These are phyloP conservation scores for Cyclotella sp. DNA, from an alignment of 108 stramenopile genomes.

Conservation along the genomic window DNA sequence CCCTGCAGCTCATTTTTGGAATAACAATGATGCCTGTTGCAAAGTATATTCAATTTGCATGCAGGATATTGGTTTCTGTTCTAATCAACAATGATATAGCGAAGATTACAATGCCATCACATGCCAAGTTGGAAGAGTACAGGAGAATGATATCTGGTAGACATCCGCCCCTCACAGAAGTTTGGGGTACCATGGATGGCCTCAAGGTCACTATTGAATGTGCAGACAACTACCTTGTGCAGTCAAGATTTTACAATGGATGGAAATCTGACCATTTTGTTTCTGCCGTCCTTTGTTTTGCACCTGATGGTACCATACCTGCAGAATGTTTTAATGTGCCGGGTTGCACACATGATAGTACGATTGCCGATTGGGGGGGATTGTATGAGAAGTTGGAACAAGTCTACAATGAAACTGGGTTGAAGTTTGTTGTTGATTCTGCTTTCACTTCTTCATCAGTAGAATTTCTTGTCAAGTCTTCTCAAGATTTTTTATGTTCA, in stretches of 20 bases:
- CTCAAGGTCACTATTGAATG: background rate
- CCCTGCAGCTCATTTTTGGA: conserved; percentile 1
- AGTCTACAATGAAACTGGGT: conserved; percentile 19
- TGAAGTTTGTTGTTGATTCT: conserved; percentile 41
- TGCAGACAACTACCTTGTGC: background rate
- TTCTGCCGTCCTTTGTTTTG: conserved; percentile 49
- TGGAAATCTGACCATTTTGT: too few relatives aligned
- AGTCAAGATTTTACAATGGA: background rate
- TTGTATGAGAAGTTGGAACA: conserved; percentile 42
- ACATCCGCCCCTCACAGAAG: background rate
- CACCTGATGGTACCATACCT: conserved; percentile 45
- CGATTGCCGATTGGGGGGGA: conserved; percentile 33
- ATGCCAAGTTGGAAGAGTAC: conserved; percentile 1
- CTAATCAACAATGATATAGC: background rate
- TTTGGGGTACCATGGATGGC: conserved; percentile 1
- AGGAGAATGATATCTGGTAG: background rate
- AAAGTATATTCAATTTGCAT: background rate
- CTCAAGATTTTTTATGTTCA: conserved; percentile 17
- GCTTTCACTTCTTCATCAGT: background rate
- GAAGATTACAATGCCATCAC: background rate
- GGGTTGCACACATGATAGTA: conserved; percentile 43
- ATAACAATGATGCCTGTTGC: background rate
- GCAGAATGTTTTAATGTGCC: conserved; percentile 31
- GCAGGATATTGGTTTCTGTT: background rate
- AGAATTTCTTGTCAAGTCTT: conserved; percentile 30